These are phyloP conservation scores for Fusarium sp. DNA, from an alignment of 2,329 filamentous ascomycete genomes.

Conservation along the genomic window DNA sequence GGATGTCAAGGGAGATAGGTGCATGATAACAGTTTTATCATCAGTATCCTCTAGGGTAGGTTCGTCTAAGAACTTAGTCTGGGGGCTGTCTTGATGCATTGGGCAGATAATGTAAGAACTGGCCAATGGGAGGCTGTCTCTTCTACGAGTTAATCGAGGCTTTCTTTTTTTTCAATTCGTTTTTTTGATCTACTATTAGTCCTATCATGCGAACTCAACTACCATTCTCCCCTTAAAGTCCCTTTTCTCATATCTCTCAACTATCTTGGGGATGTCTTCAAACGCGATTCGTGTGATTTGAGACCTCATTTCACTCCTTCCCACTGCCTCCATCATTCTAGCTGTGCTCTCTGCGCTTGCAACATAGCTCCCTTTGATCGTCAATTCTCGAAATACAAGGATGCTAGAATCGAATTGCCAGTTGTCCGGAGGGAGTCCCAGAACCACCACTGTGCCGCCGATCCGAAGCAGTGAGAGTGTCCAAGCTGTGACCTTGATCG, in stretches of 20 bases:
- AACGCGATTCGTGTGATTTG: constrained; percentile 45
- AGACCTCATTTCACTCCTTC: constrained; percentile 40
- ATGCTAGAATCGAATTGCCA: constrained; percentile 48
- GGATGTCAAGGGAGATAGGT: background rate
- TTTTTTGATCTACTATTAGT: background rate
- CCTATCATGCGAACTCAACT: constrained; percentile 36
- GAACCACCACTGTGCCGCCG: constrained; percentile 45
- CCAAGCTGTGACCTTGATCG: constrained; percentile 47
- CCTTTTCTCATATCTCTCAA: constrained; percentile 44
- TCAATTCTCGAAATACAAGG: constrained; percentile 48
- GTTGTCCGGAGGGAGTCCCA: constrained; percentile 48
- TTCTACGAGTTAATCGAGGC: background rate
- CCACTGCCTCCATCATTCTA: constrained; percentile 49
- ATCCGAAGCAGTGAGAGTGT: constrained; percentile 45
- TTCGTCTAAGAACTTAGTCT: background rate
- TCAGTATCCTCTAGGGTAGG: background rate
- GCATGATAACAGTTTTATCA: background rate
- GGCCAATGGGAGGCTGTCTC: background rate
- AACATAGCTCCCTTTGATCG: constrained; percentile 49
- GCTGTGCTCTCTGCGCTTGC: constrained; percentile 43
- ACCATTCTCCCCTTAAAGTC: constrained; percentile 48
- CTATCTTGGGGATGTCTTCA: constrained; percentile 42
- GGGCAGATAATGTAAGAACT: background rate
- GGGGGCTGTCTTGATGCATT: background rate
- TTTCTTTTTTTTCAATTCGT: background rate